Percentiles rank a stretch among this genome's conserved stretches.
phyloP scores from a whole-genome alignment of 768 basidiomycete genomes.

The Phaffia tasmanica region DNA sequence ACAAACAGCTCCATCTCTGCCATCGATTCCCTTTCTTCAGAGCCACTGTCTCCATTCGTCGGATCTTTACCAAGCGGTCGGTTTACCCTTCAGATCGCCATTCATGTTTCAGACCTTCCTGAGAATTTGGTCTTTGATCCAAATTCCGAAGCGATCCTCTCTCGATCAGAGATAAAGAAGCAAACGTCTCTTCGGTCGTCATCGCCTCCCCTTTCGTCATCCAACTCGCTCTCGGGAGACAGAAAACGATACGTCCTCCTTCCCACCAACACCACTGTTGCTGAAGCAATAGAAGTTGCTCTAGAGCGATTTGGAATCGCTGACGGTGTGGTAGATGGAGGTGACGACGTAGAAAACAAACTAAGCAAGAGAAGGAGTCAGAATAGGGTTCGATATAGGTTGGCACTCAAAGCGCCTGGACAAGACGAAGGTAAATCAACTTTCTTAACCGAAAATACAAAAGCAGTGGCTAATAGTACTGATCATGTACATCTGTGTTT shows the following conservation, averaged over 20 bases:
- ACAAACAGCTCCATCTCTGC: slow-evolving; percentile 8
- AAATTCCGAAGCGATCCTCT: slow-evolving; percentile 83
- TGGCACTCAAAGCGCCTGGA: slow-evolving; percentile 46
- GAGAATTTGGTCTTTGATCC: slow-evolving; percentile 94
- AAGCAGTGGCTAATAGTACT: too few relatives aligned
- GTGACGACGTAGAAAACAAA: slow-evolving; percentile 95
- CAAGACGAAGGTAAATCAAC: slow-evolving; percentile 53
- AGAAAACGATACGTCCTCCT: slow-evolving; percentile 78
- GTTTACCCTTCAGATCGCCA: slow-evolving; percentile 75
- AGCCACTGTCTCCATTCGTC: slow-evolving; percentile 12
- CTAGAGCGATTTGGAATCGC: slow-evolving; percentile 87
- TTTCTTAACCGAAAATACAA: neutral
- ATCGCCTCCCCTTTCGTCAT: slow-evolving; percentile 35
- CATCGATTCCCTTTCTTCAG: slow-evolving; percentile 4
- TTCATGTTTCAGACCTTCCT: slow-evolving; percentile 81
- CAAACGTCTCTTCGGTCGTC: neutral
- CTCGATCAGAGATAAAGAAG: slow-evolving; percentile 53
- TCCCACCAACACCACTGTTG: slow-evolving; percentile 88
- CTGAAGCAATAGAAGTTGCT: slow-evolving; percentile 86
- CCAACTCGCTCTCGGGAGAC: slow-evolving; percentile 50
- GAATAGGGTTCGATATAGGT: slow-evolving; percentile 67
- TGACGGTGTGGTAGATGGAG: slow-evolving; percentile 97
- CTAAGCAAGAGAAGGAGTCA: slow-evolving; percentile 65
- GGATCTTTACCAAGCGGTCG: slow-evolving; percentile 54
- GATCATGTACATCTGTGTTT: too few relatives aligned